Evolutionary conservation across 768 basidiomycete species (phyloP).

Genomic region (Mycena venus): DNA sequence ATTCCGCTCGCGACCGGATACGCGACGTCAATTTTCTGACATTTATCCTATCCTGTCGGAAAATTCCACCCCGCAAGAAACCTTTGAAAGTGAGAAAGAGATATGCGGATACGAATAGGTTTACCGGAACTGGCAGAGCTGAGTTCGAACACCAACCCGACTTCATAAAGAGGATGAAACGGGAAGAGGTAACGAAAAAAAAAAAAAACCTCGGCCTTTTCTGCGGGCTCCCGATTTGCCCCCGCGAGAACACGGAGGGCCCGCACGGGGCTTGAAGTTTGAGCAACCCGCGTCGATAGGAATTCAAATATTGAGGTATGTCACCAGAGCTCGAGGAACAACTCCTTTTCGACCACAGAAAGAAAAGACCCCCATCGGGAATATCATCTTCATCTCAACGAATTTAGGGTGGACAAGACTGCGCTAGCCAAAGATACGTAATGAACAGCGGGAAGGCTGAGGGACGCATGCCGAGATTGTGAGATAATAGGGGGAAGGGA

Average conservation of each 20-base stretch:
- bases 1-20: too few relatives aligned
- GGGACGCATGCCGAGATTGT: slow-evolving; percentile 60
- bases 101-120: too few relatives aligned
- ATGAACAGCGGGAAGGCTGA: slow-evolving; percentile 9
- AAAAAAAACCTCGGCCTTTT: neutral
- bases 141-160: too few relatives aligned
- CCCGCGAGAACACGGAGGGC: neutral
- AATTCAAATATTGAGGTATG: too few relatives aligned
- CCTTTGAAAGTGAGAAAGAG: too few relatives aligned
- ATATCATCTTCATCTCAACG: slow-evolving; percentile 56
- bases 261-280: neutral
- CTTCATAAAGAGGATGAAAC: neutral
- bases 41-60: too few relatives aligned
- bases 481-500: slow-evolving; percentile 37
- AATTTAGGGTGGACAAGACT: slow-evolving; percentile 55
- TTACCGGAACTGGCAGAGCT: too few relatives aligned
- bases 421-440: slow-evolving; percentile 45
- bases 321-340: slow-evolving; percentile 60
- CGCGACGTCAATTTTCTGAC: too few relatives aligned
- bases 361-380: slow-evolving; percentile 62
- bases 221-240: slow-evolving; percentile 16
- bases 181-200: neutral
- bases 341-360: slow-evolving; percentile 58
- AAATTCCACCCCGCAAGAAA: too few relatives aligned
- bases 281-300: too few relatives aligned